These are phyloP conservation scores for Calonectria henricotiae DNA, from an alignment of 2,329 filamentous ascomycete species.

Conservation along the genomic window DNA sequence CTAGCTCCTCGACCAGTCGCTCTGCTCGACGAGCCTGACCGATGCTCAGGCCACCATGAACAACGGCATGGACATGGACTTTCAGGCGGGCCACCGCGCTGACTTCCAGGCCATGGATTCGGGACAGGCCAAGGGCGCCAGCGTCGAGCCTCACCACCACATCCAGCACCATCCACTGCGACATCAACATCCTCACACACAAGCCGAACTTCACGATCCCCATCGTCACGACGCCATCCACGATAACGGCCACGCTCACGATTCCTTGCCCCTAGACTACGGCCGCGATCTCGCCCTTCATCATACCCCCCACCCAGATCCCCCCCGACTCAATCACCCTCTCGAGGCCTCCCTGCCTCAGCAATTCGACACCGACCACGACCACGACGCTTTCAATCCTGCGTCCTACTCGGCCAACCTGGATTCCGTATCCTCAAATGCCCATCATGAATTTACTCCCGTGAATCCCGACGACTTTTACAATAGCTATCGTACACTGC, in stretches of 20 bases:
- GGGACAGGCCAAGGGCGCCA: conserved; percentile 42
- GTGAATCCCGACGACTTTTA: conserved; percentile 73
- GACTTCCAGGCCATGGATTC: conserved; percentile 50
- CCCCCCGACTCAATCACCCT: conserved; percentile 38
- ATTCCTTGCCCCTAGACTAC: conserved; percentile 39
- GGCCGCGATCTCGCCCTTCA: conserved; percentile 37
- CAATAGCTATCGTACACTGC: conserved; percentile 64
- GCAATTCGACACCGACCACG: conserved; percentile 44
- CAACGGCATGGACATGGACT: conserved; percentile 57
- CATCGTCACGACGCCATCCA: conserved; percentile 49
- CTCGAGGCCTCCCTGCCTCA: conserved; percentile 47
- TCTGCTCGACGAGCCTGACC: conserved; percentile 62
- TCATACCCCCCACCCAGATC: conserved; percentile 33
- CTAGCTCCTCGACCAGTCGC: conserved; percentile 61
- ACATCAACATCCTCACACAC: conserved; percentile 52
- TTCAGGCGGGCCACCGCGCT: conserved; percentile 45
- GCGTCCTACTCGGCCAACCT: conserved; percentile 48
- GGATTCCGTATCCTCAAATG: conserved; percentile 46
- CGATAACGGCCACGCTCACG: conserved; percentile 48
- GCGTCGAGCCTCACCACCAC: conserved; percentile 49
- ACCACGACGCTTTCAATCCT: conserved; percentile 44
- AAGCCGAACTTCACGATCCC: conserved; percentile 53
- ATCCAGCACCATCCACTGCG: conserved; percentile 53
- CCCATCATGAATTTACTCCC: conserved; percentile 61
- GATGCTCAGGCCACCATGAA: conserved; percentile 68